Evolutionary conservation across 805 yeast species (phyloP), one percentile per base, ranked within the genome.

Genomic region (Wickerhamiella sorbophila): DNA sequence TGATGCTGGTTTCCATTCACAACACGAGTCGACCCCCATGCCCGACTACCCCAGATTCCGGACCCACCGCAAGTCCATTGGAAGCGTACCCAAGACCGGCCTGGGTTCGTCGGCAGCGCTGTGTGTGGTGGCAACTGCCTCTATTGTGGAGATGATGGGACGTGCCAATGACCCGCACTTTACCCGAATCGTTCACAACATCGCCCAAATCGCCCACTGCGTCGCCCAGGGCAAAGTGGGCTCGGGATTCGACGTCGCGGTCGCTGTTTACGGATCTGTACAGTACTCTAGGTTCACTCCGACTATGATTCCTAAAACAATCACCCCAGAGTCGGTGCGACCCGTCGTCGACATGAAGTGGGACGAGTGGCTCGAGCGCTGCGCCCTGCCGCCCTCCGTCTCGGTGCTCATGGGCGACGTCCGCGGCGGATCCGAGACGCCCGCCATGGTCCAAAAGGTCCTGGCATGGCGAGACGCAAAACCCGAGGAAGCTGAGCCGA

Each of bases 201-300:
- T 85, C 21, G 74, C 95, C 0, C 98, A 91, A 58, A 66, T 83
- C 6, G 79, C 94, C 0, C 98, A 91, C 59, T 87, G 95, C 58
- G 70, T 74, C 44, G 97, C 98, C 2, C 98, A 91, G 59, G 83
- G 84, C 26, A 91, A 91, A 59, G 77, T 91, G 20, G 98, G 98
- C 0, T 85, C 95, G 3, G 98, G 98, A 0, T 91, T 91, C 60
- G 98, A 91, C 57, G 94, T 91, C 33, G 97, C 95, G 0, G 79
- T 96, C 20, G 98, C 98, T 0, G 79, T 83, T 0, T 88, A 70
- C 59, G 98, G 98, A 1, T 81, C 95, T 0, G 79, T 87, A 36
- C 69, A 77, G 4, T 91, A 91, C 59, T 69, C 73, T 35, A 66
- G 98, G 46, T 91, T 91, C 53, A 63, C 67, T 2, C 83, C 94